Evolutionary conservation across 371 early-diverging fungal genomes (phyloP).

Genomic region (Mucor racemosus): DNA sequence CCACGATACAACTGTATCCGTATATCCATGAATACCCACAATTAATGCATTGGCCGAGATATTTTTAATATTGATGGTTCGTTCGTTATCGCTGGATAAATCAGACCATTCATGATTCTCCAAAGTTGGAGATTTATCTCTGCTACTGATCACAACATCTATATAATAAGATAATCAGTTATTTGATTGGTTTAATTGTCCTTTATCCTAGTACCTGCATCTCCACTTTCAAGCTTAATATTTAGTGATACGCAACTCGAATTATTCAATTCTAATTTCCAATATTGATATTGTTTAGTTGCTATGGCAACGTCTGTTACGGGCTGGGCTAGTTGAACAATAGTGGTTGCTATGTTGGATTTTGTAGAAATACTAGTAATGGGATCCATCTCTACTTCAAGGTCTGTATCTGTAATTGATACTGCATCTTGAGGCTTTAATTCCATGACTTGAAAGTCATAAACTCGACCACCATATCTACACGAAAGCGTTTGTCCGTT

Average conservation of each 20-base stretch:
- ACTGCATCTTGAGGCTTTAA: constrained; percentile 72
- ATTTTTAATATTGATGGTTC: constrained; percentile 13
- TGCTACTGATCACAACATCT: constrained; percentile 42
- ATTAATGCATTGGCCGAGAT: constrained; percentile 20
- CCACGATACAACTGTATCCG: constrained; percentile 33
- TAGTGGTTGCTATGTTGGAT: constrained; percentile 11
- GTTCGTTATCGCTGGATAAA: constrained; percentile 34
- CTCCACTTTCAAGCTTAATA: constrained; percentile 32
- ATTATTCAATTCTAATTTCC: constrained; percentile 29
- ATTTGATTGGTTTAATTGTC: not conserved
- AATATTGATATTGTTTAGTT: constrained; percentile 33
- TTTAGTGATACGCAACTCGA: constrained; percentile 2
- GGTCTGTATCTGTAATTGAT: constrained; percentile 81
- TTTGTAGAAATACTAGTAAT: constrained; percentile 25
- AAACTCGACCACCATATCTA: constrained; percentile 55
- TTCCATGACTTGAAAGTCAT: constrained; percentile 70
- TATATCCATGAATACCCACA: constrained; percentile 54
- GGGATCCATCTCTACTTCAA: constrained; percentile 81
- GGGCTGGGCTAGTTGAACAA: constrained; percentile 3
- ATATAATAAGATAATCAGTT: not conserved
- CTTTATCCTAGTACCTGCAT: constrained; percentile 35
- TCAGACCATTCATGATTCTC: constrained; percentile 46
- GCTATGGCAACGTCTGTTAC: not conserved
- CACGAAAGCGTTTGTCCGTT: constrained; percentile 69
- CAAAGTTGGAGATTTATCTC: constrained; percentile 36